Percentiles rank a stretch among this genome's conserved stretches.
phyloP scores from a whole-genome alignment of 345 rosid species.

The Syzygium grande region DNA sequence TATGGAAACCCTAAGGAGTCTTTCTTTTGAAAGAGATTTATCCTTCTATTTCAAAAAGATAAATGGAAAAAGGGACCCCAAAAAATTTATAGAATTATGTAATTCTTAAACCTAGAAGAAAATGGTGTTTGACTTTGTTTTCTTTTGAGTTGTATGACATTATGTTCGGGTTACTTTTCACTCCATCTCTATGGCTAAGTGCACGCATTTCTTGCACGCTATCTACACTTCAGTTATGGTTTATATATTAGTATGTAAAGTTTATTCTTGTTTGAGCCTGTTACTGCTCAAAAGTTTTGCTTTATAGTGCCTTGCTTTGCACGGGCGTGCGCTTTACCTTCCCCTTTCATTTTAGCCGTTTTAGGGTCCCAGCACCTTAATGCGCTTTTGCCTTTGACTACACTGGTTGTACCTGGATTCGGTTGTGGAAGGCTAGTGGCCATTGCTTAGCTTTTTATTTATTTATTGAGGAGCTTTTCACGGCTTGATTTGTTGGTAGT shows the following conservation, averaged over 20 bases:
- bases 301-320: neutral
- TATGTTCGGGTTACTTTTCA: neutral
- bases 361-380: neutral
- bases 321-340: neutral
- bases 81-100: neutral
- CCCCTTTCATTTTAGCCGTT: neutral
- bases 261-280: neutral
- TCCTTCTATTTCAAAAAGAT: neutral
- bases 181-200: neutral
- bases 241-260: neutral
- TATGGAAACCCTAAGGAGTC: neutral
- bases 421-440: neutral
- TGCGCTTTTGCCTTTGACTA: neutral
- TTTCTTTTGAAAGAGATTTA: neutral
- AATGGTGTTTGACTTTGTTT: neutral
- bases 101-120: neutral
- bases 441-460: neutral
- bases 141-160: neutral
- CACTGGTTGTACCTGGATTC: neutral
- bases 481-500: neutral
- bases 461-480: neutral
- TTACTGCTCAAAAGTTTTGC: neutral
- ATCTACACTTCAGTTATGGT: neutral
- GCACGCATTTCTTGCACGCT: neutral
- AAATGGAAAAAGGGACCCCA: neutral